Evolutionary conservation across 208 protist species (phyloP).

Genomic region (Wallacemonas rigidus): DNA sequence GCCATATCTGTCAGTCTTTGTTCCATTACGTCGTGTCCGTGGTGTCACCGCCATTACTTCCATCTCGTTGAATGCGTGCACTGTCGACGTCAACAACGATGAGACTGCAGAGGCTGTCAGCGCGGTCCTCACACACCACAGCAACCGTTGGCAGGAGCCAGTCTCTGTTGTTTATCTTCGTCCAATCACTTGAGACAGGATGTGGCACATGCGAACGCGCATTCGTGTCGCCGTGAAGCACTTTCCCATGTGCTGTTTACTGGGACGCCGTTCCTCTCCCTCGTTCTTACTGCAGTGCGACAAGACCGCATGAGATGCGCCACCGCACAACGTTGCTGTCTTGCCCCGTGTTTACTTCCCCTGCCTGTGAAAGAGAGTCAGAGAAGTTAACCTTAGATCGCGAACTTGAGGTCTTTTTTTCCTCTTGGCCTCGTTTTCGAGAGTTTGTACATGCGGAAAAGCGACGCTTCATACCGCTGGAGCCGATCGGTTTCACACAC

Average conservation of each 20-base stretch:
- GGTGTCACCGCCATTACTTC: conserved; percentile 47
- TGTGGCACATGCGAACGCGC: too few species aligned
- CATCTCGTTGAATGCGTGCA: conserved; percentile 39
- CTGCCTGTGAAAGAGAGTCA: too few species aligned
- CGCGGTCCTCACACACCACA: conserved; percentile 23
- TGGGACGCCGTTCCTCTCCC: too few species aligned
- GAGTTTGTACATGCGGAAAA: too few species aligned
- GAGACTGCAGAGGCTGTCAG: conserved; percentile 21
- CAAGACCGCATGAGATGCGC: too few species aligned
- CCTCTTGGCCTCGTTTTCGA: not conserved
- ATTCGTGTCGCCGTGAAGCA: too few species aligned
- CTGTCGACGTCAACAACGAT: conserved; percentile 35
- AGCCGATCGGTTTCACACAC: not conserved
- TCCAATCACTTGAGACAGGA: not conserved
- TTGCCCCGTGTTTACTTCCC: too few species aligned
- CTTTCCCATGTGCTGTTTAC: too few species aligned
- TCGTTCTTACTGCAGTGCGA: too few species aligned
- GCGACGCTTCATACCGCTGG: too few species aligned
- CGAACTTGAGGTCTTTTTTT: not conserved
- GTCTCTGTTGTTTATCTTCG: conserved; percentile 48
- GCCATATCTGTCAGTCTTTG: conserved; percentile 54
- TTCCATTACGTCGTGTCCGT: conserved; percentile 48
- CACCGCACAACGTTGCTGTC: too few species aligned
- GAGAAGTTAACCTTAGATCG: too few species aligned
- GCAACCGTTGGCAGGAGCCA: conserved; percentile 35